Evolutionary conservation across 73 alveolate genomes (phyloP), one percentile per base, ranked within the genome.

Genomic region (Tetrahymena borealis): DNA sequence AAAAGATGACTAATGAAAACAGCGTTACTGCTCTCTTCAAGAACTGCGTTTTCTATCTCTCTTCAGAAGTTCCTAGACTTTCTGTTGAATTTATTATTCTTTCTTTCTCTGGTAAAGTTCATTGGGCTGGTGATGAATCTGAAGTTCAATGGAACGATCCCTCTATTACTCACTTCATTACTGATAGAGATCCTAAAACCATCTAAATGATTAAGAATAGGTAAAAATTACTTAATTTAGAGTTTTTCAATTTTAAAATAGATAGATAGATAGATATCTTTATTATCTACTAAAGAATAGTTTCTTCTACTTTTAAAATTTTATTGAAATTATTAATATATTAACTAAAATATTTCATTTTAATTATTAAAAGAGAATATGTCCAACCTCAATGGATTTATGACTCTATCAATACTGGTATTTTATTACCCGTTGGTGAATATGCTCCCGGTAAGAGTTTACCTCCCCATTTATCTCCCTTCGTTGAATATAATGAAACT

Each of bases 401-500:
- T 90, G 95, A 93, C 79, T 78, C 91, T 33, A 85, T 93, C 13
- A 93, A 93, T 40, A 37, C 41, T 78, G 77, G 90, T 12, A 32
- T 40, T 40, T 28, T 93, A 12, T 79, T 93, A 42, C 90, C 93
- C 39, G 93, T 85, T 31, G 90, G 40, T 32, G 93, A 93, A 28
- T 93, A 93, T 93, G 95, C 91, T 39, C 95, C 95, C 31, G 95
- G 91, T n/a, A 37, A 93, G 95, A 85, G 91, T 39, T 90, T 93
- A 32, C 95, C 95, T 85, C 95, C 95, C n/a, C 95, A 93, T 93
- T 39, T 93, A 39, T 79, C 93, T 90, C 95, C 95, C 32, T 93
- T 93, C 91, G 95, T 79, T 33, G 78, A 93, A 85, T 32, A 78
- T 16, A 85, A 39, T 28, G 38, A 79, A 85, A 92, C 90, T 31